Conservation (phyloP, 257 asterid species). For the Dorcoceras hygrometricum region DNA sequence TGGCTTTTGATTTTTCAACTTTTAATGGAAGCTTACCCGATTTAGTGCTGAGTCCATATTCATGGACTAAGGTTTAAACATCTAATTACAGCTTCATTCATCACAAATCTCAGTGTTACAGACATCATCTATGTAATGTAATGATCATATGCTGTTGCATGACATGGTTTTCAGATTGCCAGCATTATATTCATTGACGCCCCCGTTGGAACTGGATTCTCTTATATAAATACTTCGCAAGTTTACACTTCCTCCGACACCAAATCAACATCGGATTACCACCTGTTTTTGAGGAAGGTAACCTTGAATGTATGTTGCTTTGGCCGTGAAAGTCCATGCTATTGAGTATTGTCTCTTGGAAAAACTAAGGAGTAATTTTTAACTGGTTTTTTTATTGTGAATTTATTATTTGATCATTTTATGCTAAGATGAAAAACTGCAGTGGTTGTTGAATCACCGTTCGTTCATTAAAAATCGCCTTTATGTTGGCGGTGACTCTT, state of each 20-base stretch:
- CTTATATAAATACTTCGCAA: slow-evolving; percentile 33
- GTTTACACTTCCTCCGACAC: slow-evolving; percentile 29
- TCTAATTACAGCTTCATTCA: background rate
- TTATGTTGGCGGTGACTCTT: slow-evolving; percentile 53
- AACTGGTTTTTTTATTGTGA: background rate
- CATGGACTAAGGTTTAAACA: slow-evolving; percentile 61
- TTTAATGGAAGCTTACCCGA: slow-evolving; percentile 49
- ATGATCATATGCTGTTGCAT: background rate
- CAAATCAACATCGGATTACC: slow-evolving; percentile 18
- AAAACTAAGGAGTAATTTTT: too few relatives aligned
- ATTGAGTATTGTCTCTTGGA: background rate
- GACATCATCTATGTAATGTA: background rate
- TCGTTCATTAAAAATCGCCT: slow-evolving; percentile 36
- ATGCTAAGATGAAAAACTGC: slow-evolving; percentile 17
- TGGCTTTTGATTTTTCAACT: slow-evolving; percentile 31
- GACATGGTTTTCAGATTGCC: slow-evolving; percentile 29
- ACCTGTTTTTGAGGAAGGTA: slow-evolving; percentile 42
- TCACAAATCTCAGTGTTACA: background rate
- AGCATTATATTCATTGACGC: slow-evolving; percentile 47
- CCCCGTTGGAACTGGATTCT: slow-evolving; percentile 52
- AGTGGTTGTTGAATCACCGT: slow-evolving; percentile 59
- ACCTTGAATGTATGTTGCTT: background rate
- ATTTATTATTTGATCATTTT: too few relatives aligned
- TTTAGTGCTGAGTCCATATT: slow-evolving; percentile 40
- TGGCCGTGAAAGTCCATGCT: background rate